phyloP scores from a whole-genome alignment of 1,284 basidiomycete species.

The Vanrija humicola region DNA sequence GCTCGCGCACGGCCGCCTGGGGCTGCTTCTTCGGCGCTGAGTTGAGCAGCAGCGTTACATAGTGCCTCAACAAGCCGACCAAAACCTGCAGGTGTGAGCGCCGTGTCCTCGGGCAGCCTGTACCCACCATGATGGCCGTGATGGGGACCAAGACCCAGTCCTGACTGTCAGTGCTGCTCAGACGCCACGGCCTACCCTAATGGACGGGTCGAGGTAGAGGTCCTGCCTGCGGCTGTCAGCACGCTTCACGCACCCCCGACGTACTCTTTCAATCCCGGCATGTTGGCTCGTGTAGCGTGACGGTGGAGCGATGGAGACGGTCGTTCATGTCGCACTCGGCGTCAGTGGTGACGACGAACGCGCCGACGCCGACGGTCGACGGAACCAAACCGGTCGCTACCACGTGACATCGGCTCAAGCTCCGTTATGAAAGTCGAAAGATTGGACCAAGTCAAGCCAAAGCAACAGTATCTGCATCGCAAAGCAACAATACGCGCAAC shows the following conservation, averaged over 20 bases:
- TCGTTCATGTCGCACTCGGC: neutral
- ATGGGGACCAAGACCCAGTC: conserved; percentile 85
- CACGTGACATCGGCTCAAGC: neutral
- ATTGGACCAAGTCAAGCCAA: neutral
- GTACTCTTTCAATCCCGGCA: conserved; percentile 15
- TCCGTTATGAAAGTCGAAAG: neutral
- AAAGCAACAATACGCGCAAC: neutral
- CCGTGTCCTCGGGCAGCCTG: conserved; percentile 5
- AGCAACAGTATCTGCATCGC: neutral
- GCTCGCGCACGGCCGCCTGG: conserved; percentile 79
- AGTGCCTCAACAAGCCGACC: conserved; percentile 89
- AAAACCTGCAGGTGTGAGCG: conserved; percentile 61
- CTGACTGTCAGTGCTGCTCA: conserved; percentile 19
- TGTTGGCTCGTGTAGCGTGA: neutral
- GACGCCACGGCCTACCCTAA: conserved; percentile 59
- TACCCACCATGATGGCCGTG: conserved; percentile 86
- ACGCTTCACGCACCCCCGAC: neutral
- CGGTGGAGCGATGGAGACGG: neutral
- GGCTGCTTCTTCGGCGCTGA: conserved; percentile 76
- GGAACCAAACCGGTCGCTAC: neutral
- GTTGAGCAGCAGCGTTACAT: conserved; percentile 83
- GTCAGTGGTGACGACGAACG: neutral
- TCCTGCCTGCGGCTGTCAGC: conserved; percentile 30
- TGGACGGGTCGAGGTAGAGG: conserved; percentile 86
- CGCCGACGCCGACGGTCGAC: neutral